Conservation (phyloP, 306 rosid genomes). For the Vachellia pachyceras region DNA sequence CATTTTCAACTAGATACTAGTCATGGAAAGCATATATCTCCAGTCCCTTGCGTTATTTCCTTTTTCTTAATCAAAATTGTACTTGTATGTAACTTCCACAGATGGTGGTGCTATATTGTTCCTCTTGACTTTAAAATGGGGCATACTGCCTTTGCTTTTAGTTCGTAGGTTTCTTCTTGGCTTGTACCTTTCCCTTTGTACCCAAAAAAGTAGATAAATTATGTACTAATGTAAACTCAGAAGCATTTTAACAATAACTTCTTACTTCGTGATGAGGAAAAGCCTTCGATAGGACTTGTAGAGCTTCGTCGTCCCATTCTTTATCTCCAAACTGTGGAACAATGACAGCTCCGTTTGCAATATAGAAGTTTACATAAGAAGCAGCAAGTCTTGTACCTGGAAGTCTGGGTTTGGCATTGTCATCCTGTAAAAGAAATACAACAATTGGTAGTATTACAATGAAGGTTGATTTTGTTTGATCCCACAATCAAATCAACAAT, state of each 20-base stretch:
- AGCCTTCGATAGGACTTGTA: constrained; percentile 65
- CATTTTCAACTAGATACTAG: not conserved
- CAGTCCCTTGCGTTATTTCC: constrained; percentile 1
- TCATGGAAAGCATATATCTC: not conserved
- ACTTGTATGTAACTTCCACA: not conserved
- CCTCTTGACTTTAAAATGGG: not conserved
- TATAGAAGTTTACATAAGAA: constrained; percentile 88
- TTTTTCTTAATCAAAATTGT: not conserved
- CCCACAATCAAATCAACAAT: constrained; percentile 22
- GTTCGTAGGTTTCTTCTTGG: not conserved
- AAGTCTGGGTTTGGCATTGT: constrained; percentile 70
- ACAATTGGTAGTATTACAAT: constrained; percentile 7
- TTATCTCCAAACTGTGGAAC: constrained; percentile 89
- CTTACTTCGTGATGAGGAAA: constrained; percentile 82
- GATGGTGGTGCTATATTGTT: not conserved
- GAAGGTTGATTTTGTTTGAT: constrained; percentile 24
- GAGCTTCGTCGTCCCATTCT: constrained; percentile 87
- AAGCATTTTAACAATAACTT: constrained; percentile 20
- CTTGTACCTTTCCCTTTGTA: not conserved
- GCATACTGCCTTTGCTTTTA: not conserved
- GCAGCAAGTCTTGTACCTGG: constrained; percentile 86
- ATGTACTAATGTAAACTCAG: not conserved
- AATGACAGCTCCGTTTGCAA: constrained; percentile 83
- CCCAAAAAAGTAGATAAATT: not conserved
- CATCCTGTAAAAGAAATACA: constrained; percentile 47